Conservation (phyloP, 495 filamentous ascomycete species). For the Neurospora sp. region DNA sequence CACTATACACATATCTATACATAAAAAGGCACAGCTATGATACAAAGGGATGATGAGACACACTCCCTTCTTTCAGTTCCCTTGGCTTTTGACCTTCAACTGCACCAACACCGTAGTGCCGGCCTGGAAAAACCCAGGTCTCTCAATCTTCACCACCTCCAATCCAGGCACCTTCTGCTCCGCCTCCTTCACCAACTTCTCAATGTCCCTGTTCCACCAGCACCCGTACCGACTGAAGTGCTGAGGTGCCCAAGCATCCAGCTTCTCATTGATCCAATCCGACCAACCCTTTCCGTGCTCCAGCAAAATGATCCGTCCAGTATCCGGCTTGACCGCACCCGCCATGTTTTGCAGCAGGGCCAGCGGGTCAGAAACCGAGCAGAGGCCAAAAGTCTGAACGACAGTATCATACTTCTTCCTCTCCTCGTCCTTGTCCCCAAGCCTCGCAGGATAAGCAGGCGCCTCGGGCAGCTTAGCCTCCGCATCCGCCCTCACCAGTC, state of each 20-base stretch:
- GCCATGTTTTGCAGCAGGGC: conserved; percentile 54
- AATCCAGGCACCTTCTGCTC: conserved; percentile 57
- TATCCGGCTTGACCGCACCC: conserved; percentile 35
- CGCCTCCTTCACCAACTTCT: conserved; percentile 50
- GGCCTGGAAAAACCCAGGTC: conserved; percentile 54
- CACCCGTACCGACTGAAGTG: conserved; percentile 86
- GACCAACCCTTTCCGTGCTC: conserved; percentile 83
- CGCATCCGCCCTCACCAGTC: conserved; percentile 32
- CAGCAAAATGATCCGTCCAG: conserved; percentile 70
- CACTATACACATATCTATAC: neutral
- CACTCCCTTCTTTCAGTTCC: neutral
- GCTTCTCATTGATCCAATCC: conserved; percentile 62
- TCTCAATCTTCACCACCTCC: conserved; percentile 59
- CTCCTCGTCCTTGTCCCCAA: neutral
- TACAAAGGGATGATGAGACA: neutral
- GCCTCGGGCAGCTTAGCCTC: conserved; percentile 19
- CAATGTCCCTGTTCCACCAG: conserved; percentile 96
- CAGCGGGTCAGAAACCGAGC: conserved; percentile 69
- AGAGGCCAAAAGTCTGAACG: conserved; percentile 87
- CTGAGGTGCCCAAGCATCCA: conserved; percentile 65
- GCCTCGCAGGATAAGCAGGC: conserved; percentile 5
- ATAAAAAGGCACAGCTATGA: neutral
- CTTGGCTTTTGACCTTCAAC: conserved; percentile 24
- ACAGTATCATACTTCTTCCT: conserved; percentile 64
- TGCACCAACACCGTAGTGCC: conserved; percentile 51